Percentiles rank a stretch among this genome's conserved stretches.
Evolutionary conservation across 148 eudicot species (phyloP).

Genomic region (Spergularia marina): DNA sequence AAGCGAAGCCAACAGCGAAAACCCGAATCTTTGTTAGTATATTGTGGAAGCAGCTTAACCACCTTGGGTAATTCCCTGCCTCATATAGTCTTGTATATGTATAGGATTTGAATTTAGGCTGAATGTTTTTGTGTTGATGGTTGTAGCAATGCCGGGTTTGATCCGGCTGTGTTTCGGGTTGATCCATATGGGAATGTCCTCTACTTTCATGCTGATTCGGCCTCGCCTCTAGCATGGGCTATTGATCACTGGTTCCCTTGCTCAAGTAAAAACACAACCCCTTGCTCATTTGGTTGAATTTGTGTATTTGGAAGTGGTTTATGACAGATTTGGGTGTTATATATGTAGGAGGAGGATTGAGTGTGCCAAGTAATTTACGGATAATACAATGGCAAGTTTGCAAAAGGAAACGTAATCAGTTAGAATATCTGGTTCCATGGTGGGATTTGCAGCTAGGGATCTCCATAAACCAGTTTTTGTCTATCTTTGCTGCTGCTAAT

Average conservation of each 20-base stretch:
- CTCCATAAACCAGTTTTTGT: conserved; percentile 88
- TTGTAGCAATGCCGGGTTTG: conserved; percentile 88
- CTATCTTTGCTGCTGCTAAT: conserved; percentile 86
- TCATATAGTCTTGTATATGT: neutral
- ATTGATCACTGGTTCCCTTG: conserved; percentile 97
- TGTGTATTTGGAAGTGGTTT: neutral
- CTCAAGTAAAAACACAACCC: conserved; percentile 51
- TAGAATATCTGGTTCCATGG: conserved; percentile 93
- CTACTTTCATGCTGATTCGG: conserved; percentile 85
- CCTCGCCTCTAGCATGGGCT: conserved; percentile 96
- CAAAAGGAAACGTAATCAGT: conserved; percentile 71
- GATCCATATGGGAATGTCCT: conserved; percentile 95
- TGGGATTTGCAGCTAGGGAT: conserved; percentile 97
- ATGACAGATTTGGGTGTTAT: neutral
- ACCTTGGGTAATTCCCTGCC: conserved; percentile 65
- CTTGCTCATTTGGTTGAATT: neutral
- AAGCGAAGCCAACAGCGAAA: conserved; percentile 72
- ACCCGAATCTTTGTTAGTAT: conserved; percentile 65
- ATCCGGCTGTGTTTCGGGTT: conserved; percentile 84
- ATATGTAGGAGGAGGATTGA: conserved; percentile 90
- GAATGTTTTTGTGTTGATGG: neutral
- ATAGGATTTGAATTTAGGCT: neutral
- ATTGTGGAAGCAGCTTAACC: conserved; percentile 97
- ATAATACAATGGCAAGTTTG: conserved; percentile 95
- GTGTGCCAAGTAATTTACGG: conserved; percentile 81